Evolutionary conservation across 495 filamentous ascomycete genomes (phyloP), one percentile per base, ranked within the genome.

Genomic region (Neurospora tetraspora): DNA sequence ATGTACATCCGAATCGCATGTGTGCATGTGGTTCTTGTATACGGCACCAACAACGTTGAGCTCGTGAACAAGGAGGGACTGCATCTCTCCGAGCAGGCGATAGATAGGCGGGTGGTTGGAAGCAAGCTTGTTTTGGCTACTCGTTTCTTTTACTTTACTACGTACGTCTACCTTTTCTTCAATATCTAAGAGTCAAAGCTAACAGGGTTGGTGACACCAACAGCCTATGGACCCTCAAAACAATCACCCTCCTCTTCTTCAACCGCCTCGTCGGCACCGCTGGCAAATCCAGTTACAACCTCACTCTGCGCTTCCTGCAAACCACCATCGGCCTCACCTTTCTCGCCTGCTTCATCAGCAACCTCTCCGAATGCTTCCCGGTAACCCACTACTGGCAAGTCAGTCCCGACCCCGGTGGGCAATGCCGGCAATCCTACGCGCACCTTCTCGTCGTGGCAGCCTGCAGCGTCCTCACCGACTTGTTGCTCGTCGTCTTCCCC

Each of bases 171-270:
- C 27, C 27, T 72, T n/a, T n/a, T n/a, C n/a, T n/a, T n/a, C n/a
- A n/a, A n/a, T n/a, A n/a, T n/a, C n/a, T n/a, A n/a, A n/a, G n/a
- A n/a, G n/a, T n/a, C n/a, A 5, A 43, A 43, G 40, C 40, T 43
- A 45, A 45, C 39, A 6, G 4, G 5, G 4, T 43, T 59, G 38
- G 27, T 16, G 9, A 16, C 20, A 4, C 11, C 39, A 4, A 1
- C 76, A 96, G 94, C 77, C 90, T 98, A 73, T 99, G 95, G 95
- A 91, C 89, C 38, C 89, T 94, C 77, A 98, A 98, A 80, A 86
- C 90, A 77, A 93, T 92, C 47, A 92, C 97, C 61, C 92, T 92
- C 73, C 92, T 94, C 77, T 98, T 97, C 78, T 90, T 98, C 74
- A 91, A 91, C 77, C 90, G 94, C 31, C 87, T 98, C 23, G 90